Conservation (phyloP, 2,329 filamentous ascomycete species). For the Ophiocordyceps camponoti-rufipedis region DNA sequence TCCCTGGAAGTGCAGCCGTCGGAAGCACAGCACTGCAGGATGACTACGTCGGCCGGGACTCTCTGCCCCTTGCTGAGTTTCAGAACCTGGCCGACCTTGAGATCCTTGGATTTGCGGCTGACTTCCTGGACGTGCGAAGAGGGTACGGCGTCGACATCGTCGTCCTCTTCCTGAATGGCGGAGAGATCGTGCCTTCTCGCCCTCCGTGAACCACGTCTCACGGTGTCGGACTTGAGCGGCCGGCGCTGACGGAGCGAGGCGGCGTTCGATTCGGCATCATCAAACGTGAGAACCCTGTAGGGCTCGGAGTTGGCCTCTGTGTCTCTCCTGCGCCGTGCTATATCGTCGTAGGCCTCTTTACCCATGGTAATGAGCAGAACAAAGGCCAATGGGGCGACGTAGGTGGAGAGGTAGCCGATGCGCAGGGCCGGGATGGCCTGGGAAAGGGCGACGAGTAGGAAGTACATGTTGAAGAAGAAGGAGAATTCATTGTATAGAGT, state of each 20-base stretch:
- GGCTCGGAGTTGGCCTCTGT: slow-evolving; percentile 87
- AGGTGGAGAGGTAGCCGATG: slow-evolving; percentile 89
- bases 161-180: slow-evolving; percentile 53
- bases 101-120: slow-evolving; percentile 64
- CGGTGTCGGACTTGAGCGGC: slow-evolving; percentile 24
- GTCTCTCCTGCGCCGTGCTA: slow-evolving; percentile 69
- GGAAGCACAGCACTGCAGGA: slow-evolving; percentile 60
- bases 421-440: slow-evolving; percentile 78
- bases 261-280: slow-evolving; percentile 27
- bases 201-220: slow-evolving; percentile 13
- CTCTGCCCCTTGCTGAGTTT: slow-evolving; percentile 84
- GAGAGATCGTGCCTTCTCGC: slow-evolving; percentile 24
- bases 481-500: slow-evolving; percentile 98
- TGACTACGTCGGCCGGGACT: slow-evolving; percentile 84
- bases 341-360: slow-evolving; percentile 91
- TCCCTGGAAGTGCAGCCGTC: slow-evolving; percentile 25
- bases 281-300: slow-evolving; percentile 62
- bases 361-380: slow-evolving; percentile 83
- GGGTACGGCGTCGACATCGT: slow-evolving; percentile 21
- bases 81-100: slow-evolving; percentile 90
- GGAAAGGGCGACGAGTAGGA: slow-evolving; percentile 83
- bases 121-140: slow-evolving; percentile 44
- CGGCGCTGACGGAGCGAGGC: slow-evolving; percentile 19
- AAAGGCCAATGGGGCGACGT: slow-evolving; percentile 80
- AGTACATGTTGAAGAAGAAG: slow-evolving; percentile 99